Evolutionary conservation across 2,329 filamentous ascomycete genomes (phyloP), one percentile per base, ranked within the genome.

Genomic region (Neocucurbitaria cava): DNA sequence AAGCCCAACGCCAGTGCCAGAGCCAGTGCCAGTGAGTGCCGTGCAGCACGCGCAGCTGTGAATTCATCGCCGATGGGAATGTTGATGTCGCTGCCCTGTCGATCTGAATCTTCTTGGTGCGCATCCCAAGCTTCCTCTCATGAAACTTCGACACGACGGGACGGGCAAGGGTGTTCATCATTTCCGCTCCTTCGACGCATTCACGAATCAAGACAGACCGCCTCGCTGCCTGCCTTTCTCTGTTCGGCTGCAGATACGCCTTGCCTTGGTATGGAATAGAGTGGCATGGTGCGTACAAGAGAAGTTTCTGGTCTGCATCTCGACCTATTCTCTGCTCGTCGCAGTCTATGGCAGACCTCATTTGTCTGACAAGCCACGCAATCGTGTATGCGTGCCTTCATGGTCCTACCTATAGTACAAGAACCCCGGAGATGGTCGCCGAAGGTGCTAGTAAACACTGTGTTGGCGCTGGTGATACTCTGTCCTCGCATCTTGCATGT

Each of bases 121-220:
- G 46, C 54, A 45, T 54, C 42, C 42, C 46, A 52, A 44, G 18
- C 46, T 45, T 39, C 33, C 45, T 33, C 46, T 41, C 54, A 54
- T 68, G 61, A 64, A 64, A 62, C 60, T 57, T 55, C 48, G 48
- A 64, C 61, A 59, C 49, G 57, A 57, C 53, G 57, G 53, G 48
- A 49, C 41, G 47, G 47, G 50, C 60, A 59, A 60, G 64, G 65
- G 47, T 64, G 46, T 51, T 58, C 54, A 60, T 66, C 65, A 65
- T 61, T 54, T 62, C 61, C 59, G 58, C 58, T 62, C 52, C 56
- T 58, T 51, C 55, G 44, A 51, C 31, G 43, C 44, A 40, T 41
- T 65, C 52, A 62, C 64, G 61, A 67, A 69, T 68, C 64, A 65
- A 50, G 50, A 43, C 54, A 52, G 56, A 43, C 58, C 60, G 56